Evolutionary conservation across 768 basidiomycete genomes (phyloP).

Genomic region (Gymnopilus dilepis): DNA sequence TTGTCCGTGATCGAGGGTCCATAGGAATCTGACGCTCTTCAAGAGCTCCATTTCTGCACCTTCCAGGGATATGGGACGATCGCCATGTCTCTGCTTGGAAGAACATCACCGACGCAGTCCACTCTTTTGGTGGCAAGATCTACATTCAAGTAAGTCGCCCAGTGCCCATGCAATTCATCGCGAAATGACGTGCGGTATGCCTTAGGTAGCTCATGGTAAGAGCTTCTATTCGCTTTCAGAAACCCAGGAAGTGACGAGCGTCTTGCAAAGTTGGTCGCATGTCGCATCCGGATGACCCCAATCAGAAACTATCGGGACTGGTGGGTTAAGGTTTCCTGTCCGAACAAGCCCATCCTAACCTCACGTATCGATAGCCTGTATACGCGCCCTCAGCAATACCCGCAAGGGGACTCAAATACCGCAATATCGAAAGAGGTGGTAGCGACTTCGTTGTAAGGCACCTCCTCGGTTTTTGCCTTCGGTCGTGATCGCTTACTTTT

Average conservation of each 20-base stretch:
- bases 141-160: constrained; percentile 40
- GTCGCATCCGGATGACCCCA: constrained; percentile 42
- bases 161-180: too few species aligned
- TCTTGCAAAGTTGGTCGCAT: constrained; percentile 34
- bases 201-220: constrained; percentile 42
- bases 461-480: too few species aligned
- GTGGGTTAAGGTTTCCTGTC: constrained; percentile 22
- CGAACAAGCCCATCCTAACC: background rate
- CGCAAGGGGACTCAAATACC: constrained; percentile 47
- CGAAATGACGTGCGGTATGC: background rate
- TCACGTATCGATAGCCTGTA: constrained; percentile 39
- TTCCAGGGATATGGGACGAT: constrained; percentile 52
- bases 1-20: background rate
- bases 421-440: constrained; percentile 41
- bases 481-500: too few species aligned
- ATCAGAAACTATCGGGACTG: constrained; percentile 29
- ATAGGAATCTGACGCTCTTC: background rate
- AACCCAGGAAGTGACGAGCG: background rate
- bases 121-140: constrained; percentile 47
- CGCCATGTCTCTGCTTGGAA: constrained; percentile 52
- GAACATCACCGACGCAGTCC: constrained; percentile 50
- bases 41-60: constrained; percentile 48
- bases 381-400: constrained; percentile 50
- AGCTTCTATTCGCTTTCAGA: background rate
- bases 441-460: constrained; percentile 47